Evolutionary conservation across 176 grass and related monocot genomes (phyloP).

Genomic region (Avena eriantha): DNA sequence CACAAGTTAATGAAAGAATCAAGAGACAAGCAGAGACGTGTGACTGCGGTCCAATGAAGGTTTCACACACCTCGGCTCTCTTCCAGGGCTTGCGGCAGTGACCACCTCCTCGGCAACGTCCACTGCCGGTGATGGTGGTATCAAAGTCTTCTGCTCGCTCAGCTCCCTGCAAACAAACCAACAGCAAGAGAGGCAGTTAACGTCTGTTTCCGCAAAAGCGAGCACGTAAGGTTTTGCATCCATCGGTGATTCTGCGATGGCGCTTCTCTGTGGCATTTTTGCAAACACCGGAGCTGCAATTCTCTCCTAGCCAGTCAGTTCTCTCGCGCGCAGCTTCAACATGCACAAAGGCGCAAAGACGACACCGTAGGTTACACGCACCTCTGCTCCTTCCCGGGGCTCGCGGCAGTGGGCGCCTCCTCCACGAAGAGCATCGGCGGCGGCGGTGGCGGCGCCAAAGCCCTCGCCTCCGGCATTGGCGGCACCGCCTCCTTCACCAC

Average conservation of each 20-base stretch:
- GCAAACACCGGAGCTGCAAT: background rate
- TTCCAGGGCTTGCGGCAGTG: background rate
- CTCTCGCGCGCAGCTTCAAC: background rate
- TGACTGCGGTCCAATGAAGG: background rate
- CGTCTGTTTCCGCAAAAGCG: background rate
- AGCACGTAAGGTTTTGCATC: background rate
- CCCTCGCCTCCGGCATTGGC: background rate
- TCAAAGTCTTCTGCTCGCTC: conserved; percentile 9
- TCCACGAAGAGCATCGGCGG: background rate
- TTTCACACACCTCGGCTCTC: conserved; percentile 38
- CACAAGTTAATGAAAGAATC: background rate
- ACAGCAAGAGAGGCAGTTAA: background rate
- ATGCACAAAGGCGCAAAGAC: background rate
- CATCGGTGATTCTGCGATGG: background rate
- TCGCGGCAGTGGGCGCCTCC: background rate
- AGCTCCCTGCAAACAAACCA: background rate
- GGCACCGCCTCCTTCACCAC: conserved; percentile 21
- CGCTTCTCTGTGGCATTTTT: background rate
- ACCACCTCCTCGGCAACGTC: background rate
- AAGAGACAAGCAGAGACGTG: background rate
- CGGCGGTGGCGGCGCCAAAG: background rate
- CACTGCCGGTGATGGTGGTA: background rate
- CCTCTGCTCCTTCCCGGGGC: conserved; percentile 28
- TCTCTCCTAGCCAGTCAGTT: background rate
- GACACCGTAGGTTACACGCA: conserved; percentile 10